Conservation (phyloP, 2,329 filamentous ascomycete species). For the Sclerotinia borealis region DNA sequence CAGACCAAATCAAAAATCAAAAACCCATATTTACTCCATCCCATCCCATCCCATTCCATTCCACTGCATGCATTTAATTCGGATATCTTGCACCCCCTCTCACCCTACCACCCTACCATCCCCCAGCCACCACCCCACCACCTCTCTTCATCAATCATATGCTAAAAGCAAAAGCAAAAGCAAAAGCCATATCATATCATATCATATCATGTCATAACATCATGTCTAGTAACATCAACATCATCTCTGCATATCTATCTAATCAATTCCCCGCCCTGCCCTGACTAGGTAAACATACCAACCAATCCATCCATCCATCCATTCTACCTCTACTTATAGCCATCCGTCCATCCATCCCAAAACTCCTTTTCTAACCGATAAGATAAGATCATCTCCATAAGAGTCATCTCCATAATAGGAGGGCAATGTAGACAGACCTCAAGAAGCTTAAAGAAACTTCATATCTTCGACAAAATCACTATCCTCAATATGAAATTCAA, state of each 20-base stretch:
- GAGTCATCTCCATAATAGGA: background rate
- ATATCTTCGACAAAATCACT: constrained; percentile 28
- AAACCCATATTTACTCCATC: background rate
- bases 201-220: background rate
- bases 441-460: constrained; percentile 21
- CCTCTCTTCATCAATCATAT: background rate
- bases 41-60: background rate
- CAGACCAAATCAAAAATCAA: background rate
- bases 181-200: no score
- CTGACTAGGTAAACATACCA: no score
- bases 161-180: background rate
- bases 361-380: background rate
- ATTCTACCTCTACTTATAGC: background rate
- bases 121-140: background rate
- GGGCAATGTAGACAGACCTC: background rate
- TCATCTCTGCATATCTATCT: background rate
- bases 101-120: no score
- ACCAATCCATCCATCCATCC: no score
- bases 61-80: background rate
- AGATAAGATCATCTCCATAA: background rate
- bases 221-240: constrained; percentile 4
- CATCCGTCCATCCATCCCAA: background rate
- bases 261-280: background rate
- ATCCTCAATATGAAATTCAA: constrained; percentile 32
- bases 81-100: background rate